Percentiles rank a stretch among this genome's conserved stretches.
Evolutionary conservation across 2,329 filamentous ascomycete species (phyloP).

Genomic region (Cercospora berteroae): DNA sequence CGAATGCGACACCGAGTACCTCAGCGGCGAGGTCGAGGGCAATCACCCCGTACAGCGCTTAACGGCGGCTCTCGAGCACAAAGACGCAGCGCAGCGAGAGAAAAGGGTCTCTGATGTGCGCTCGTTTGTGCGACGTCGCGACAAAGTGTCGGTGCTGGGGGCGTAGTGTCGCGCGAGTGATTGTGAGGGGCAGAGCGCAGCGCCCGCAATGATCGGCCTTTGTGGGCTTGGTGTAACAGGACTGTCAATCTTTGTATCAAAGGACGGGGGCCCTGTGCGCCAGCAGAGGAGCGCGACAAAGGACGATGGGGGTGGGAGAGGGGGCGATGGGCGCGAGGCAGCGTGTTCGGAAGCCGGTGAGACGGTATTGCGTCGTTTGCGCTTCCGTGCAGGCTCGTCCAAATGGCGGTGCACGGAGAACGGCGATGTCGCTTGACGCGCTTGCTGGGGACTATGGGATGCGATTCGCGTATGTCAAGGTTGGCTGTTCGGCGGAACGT

Average conservation of each 20-base stretch:
- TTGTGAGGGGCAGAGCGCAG: not conserved
- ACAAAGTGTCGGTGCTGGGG: constrained; percentile 3
- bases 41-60: not conserved
- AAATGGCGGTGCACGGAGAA: constrained; percentile 17
- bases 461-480: constrained; percentile 18
- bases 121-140: constrained; percentile 23
- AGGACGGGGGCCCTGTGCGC: constrained; percentile 14
- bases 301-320: constrained; percentile 1
- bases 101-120: not conserved
- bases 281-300: constrained; percentile 11
- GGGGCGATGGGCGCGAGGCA: not conserved
- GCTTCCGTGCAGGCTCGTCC: not conserved
- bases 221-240: constrained; percentile 18
- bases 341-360: constrained; percentile 18
- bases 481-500: constrained; percentile 19
- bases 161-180: not conserved
- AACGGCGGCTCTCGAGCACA: constrained; percentile 2
- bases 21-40: not conserved
- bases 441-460: constrained; percentile 12
- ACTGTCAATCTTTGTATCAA: constrained; percentile 20
- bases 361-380: constrained; percentile 1
- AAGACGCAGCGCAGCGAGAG: constrained; percentile 1
- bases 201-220: constrained; percentile 4
- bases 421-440: not conserved
- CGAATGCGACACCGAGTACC: not conserved